These are phyloP conservation scores for Metschnikowia kunwiensis DNA, from an alignment of 805 yeast genomes.

Conservation along the genomic window DNA sequence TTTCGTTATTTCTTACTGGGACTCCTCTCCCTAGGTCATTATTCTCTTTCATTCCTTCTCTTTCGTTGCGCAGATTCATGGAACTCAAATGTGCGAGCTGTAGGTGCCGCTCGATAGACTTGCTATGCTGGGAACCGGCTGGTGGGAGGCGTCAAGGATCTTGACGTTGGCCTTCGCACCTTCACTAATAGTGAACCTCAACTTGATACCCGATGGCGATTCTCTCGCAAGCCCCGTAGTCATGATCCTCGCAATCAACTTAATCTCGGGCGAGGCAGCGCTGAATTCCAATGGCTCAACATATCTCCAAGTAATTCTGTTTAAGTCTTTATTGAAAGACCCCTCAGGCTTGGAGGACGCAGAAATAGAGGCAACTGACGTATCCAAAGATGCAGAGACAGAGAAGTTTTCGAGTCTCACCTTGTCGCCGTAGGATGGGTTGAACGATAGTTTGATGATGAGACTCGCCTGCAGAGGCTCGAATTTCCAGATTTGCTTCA, in stretches of 20 bases:
- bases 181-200: conserved; percentile 54
- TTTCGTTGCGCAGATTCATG: no score
- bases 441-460: conserved; percentile 64
- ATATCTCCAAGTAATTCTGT: conserved; percentile 84
- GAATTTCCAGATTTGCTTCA: conserved; percentile 87
- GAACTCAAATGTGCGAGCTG: conserved; percentile 27
- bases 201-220: conserved; percentile 67
- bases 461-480: conserved; percentile 83
- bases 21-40: neutral
- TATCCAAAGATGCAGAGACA: conserved; percentile 55
- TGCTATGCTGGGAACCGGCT: conserved; percentile 45
- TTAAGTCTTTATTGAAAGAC: conserved; percentile 80
- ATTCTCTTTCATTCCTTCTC: neutral
- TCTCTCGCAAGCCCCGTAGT: conserved; percentile 74
- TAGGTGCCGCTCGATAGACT: conserved; percentile 51
- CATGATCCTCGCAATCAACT: conserved; percentile 80
- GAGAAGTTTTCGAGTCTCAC: conserved; percentile 55
- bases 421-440: conserved; percentile 42
- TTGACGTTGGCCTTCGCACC: conserved; percentile 42
- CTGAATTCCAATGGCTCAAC: conserved; percentile 36
- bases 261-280: conserved; percentile 45
- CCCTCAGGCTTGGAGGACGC: conserved; percentile 94
- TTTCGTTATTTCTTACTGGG: neutral
- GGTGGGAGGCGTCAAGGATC: conserved; percentile 28
- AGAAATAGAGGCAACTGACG: conserved; percentile 59